Percentiles rank a stretch among this genome's conserved stretches.
These are phyloP conservation scores for Penicillium daleae DNA, from an alignment of 495 filamentous ascomycete genomes.

Conservation along the genomic window DNA sequence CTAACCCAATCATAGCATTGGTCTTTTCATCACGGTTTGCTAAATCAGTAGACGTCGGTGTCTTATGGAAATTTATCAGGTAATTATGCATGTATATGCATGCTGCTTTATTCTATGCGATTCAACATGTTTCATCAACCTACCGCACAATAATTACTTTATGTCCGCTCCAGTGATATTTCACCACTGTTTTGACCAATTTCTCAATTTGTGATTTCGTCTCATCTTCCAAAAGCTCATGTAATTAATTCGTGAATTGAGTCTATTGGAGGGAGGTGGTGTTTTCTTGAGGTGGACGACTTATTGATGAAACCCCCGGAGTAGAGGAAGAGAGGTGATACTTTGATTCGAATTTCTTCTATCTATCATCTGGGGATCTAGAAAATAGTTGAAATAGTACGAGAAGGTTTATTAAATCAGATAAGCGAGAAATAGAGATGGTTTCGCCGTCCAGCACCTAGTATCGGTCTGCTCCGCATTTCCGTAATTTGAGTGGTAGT, in stretches of 20 bases:
- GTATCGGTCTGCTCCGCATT: too few relatives aligned
- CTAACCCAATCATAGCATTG: constrained; percentile 8
- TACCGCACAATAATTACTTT: not conserved
- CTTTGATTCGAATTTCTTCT: too few relatives aligned
- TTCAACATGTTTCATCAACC: not conserved
- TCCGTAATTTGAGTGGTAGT: too few relatives aligned
- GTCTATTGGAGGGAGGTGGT: not conserved
- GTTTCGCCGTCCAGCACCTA: too few relatives aligned
- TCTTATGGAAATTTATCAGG: not conserved
- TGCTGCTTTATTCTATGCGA: not conserved
- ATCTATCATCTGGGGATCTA: too few relatives aligned
- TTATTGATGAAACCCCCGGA: not conserved
- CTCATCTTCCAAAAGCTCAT: not conserved
- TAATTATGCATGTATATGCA: not conserved
- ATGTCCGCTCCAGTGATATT: not conserved
- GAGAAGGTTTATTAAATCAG: too few relatives aligned
- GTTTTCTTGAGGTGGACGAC: not conserved
- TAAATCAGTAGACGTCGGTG: constrained; percentile 6
- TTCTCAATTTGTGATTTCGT: not conserved
- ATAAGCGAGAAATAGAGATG: too few relatives aligned
- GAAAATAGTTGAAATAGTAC: too few relatives aligned
- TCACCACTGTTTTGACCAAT: not conserved
- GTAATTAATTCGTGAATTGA: not conserved
- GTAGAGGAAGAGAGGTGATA: too few relatives aligned
- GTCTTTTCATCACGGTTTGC: constrained; percentile 21